These are phyloP conservation scores for Clarireedia sp. DNA, from an alignment of 2,329 filamentous ascomycete genomes.

Conservation along the genomic window DNA sequence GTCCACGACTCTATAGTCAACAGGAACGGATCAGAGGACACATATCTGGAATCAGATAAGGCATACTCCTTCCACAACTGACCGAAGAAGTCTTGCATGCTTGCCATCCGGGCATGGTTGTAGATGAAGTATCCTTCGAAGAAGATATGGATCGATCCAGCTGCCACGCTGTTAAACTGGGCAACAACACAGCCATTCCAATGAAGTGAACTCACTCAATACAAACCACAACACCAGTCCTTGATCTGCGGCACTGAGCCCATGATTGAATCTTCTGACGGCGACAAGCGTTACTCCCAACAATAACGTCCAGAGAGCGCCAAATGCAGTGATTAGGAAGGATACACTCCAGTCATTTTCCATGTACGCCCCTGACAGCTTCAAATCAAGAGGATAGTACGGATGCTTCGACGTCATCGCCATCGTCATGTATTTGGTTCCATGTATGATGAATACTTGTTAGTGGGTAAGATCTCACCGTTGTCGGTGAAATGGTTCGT, in stretches of 20 bases:
- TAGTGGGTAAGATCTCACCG: constrained; percentile 2
- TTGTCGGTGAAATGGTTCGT: not conserved
- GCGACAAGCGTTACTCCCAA: constrained; percentile 14
- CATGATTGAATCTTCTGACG: constrained; percentile 16
- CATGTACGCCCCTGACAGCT: constrained; percentile 21
- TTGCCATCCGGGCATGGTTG: constrained; percentile 36
- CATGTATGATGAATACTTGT: not conserved
- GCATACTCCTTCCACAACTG: constrained; percentile 54
- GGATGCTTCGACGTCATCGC: constrained; percentile 17
- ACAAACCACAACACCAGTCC: constrained; percentile 26
- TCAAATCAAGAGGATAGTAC: constrained; percentile 20
- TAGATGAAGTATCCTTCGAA: constrained; percentile 40
- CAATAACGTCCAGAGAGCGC: constrained; percentile 15
- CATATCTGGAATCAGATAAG: constrained; percentile 48
- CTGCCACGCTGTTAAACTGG: constrained; percentile 29
- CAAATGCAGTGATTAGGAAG: constrained; percentile 21
- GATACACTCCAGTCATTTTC: constrained; percentile 17
- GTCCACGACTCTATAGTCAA: constrained; percentile 48
- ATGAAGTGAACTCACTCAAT: constrained; percentile 35
- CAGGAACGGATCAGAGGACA: constrained; percentile 44
- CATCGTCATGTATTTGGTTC: constrained; percentile 2
- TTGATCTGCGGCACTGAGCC: constrained; percentile 17
- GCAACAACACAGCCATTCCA: constrained; percentile 23
- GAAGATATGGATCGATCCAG: constrained; percentile 28
- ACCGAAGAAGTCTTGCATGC: constrained; percentile 37